Base-by-base conservation (phyloP, 2,329 filamentous ascomycete genomes). In the Gliomastix tumulicola region DNA sequence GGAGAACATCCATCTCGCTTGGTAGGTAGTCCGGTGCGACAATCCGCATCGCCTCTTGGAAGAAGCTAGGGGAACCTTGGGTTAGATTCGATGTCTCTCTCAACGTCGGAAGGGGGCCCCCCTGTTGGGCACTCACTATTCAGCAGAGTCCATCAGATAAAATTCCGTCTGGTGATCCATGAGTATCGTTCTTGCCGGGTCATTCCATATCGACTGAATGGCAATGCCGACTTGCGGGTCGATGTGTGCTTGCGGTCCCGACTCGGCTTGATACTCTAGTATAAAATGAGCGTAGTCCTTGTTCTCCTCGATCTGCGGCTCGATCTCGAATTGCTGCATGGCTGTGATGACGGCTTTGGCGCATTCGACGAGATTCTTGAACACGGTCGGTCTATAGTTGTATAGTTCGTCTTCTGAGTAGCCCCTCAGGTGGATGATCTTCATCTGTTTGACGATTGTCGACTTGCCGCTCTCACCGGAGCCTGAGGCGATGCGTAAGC, bases 401-500 rank as follows among this genome's bases (percentile, higher is more conserved):
- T 84, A 84, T 34, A 97, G 74, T 63, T 98, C 92, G 52, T 97
- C 90, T 48, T 88, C 80, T 10, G 87, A 89, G 64, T 98, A 98
- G 42, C 92, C 92, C 65, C 96, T 95, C 53, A 97, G 84, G 57
- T 98, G 92, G 55, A 98, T 97, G 51, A 98, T 98, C 67, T 97
- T 98, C 92, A 98, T 98, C 72, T 98, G 92, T 65, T 98, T 98
- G 49, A 98, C 92, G 53, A 98, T 97, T 9, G 92, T 98, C 40
- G 92, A 97, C 66, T 98, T 98, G 49, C 92, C 92, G 63, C 90
- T 97, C 69, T 98, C 92, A 47, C 92, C 92, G 47, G 92, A 97
- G 47, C 92, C 92, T 96, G 59, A 47, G 5, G n/a, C 25, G 25
- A 13, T 28, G 25, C 17, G 25, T 28, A n/a, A 28, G 25, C 25